Conservation (phyloP, 768 basidiomycete genomes). For the Thelephora ganbajun region DNA sequence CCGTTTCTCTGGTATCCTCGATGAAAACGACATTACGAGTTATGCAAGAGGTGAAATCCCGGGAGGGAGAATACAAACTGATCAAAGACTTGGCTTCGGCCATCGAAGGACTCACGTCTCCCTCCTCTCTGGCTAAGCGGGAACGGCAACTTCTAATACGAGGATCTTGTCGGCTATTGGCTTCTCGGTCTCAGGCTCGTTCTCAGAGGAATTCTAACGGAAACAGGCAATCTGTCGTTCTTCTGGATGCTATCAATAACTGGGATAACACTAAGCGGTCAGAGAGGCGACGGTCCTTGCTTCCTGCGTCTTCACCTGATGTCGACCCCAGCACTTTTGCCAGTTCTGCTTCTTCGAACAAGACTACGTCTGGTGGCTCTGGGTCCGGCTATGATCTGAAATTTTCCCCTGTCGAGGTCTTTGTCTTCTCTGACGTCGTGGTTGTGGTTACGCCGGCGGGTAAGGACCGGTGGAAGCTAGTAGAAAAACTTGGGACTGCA, state of each 20-base stretch:
- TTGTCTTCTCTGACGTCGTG: constrained; percentile 60
- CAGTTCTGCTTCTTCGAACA: not conserved
- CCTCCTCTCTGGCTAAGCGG: constrained; percentile 44
- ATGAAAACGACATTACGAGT: constrained; percentile 62
- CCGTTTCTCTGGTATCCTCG: constrained; percentile 48
- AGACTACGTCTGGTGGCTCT: constrained; percentile 1
- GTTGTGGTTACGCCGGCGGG: constrained; percentile 33
- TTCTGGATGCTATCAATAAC: constrained; percentile 22
- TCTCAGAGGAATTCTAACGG: not conserved
- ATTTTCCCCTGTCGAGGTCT: constrained; percentile 17
- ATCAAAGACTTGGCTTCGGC: constrained; percentile 45
- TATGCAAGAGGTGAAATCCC: constrained; percentile 71
- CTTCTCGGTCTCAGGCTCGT: not conserved
- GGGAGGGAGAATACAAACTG: constrained; percentile 78
- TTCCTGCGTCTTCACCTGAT: constrained; percentile 13
- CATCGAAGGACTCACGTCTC: constrained; percentile 44
- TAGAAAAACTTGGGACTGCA: constrained; percentile 32
- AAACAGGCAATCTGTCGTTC: not conserved
- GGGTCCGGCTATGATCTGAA: not conserved
- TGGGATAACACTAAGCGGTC: constrained; percentile 18
- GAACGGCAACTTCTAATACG: constrained; percentile 65
- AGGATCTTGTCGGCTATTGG: constrained; percentile 39
- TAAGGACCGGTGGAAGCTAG: constrained; percentile 24
- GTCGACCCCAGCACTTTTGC: not conserved
- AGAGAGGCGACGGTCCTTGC: constrained; percentile 21